Evolutionary conservation across 2,329 filamentous ascomycete genomes (phyloP), one percentile per base, ranked within the genome.

Genomic region (Boeremia lycopersici): DNA sequence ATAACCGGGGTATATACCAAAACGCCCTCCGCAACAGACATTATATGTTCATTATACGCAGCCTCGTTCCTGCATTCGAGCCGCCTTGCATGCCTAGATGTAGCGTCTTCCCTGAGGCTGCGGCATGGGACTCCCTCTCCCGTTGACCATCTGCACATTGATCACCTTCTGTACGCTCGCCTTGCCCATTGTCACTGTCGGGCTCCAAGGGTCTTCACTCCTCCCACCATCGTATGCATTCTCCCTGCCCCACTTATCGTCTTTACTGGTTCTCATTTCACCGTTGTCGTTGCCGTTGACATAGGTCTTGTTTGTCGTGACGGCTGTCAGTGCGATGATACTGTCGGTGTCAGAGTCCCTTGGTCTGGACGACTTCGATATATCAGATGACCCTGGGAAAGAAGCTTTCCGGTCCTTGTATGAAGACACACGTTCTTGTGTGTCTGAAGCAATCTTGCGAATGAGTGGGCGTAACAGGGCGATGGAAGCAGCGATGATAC

Each of bases 401-500:
- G 52, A 54, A 1, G 52, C 49, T 35, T 63, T 67, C 13, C 57
- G 58, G 3, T 43, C 50, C 7, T 55, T 49, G 43, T 55, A 49
- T 11, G 47, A 39, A 2, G 61, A 59, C 9, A 68, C 55, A 35
- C 59, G 67, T 7, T 57, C 56, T 1, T 60, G 64, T 9, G 69
- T 60, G 9, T 63, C 61, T 4, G 54, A 50, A 8, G 55, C 63
- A 23, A 72, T 56, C 19, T 68, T 60, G 36, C 69, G 69, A 39
- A 81, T 71, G 7, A 82, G 64, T 1, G 79, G 79, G 0, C 79
- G 78, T 1, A 81, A 72, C 4, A 78, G 76, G 7, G 78, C 77
- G 33, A 79, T 69, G 7, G 78, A 81, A 2, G 78, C 79, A 11
- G 81, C 79, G 7, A 78, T 74, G 57, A 83, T 80, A 15, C 80